Base-by-base conservation (phyloP, 176 grass and related monocot species). In the Triticum urartu region DNA sequence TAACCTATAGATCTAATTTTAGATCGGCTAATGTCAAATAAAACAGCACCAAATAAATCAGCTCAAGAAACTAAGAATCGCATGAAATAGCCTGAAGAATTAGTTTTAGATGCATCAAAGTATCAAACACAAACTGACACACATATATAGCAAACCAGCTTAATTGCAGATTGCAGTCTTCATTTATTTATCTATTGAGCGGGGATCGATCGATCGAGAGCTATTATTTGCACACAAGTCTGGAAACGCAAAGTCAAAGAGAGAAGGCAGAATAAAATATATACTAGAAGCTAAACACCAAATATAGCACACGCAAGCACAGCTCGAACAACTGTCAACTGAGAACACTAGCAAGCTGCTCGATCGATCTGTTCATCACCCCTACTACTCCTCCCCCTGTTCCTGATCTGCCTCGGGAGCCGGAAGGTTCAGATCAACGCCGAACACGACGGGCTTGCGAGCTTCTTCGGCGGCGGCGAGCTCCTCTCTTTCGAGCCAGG, bases 391-490 rank as follows among this genome's bases (percentile, higher is more conserved):
- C 43, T 14, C 45, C 11, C 4, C 45, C 45, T 48, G 12, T 14
- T 9, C 40, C 5, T 1, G 39, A 40, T 40, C 12, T 13, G 11
- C 65, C 66, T 91, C 80, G 3, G 79, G 87, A 10, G 84, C 56
- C 4, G 67, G 90, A 35, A 85, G 69, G 58, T 94, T 94, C 20
- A 94, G 79, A 62, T 94, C 87, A 11, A 89, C 83, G 36, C 38
- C 9, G 9, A 50, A 54, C 26, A 54, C 45, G 8, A 54, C 0
- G 26, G 73, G 73, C 45, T 2, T 76, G 0, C 14, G 73, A 33
- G 73, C 25, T 76, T 54, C 4, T 3, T 43, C 54, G 5, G 15
- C 18, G 18, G 2, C 54, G 18, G 60, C 78, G 14, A 43, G 78
- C 22, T 80, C 75, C 20, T 90, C 79, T 75, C 40, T 91, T 11